Conservation (phyloP, 163 green algal genomes). For the Prototheca wickerhamii region DNA sequence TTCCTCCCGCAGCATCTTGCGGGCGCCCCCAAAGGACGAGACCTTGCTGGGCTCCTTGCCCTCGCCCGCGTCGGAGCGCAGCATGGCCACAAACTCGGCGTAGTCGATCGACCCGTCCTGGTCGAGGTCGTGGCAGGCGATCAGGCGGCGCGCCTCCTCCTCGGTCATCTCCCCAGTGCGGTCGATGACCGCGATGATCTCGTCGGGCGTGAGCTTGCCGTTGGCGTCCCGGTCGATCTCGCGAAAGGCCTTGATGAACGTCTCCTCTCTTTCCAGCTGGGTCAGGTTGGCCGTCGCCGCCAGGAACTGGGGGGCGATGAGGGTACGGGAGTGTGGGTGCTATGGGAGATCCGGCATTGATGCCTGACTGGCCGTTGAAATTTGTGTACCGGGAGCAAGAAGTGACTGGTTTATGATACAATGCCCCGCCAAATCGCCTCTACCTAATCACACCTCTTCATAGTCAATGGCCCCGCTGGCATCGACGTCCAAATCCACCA, state of each 20-base stretch:
- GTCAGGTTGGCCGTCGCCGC: conserved; percentile 75
- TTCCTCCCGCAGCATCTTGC: no score
- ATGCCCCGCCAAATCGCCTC: neutral
- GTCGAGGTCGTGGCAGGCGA: conserved; percentile 35
- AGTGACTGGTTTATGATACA: no score
- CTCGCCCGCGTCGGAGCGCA: neutral
- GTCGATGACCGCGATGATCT: conserved; percentile 13
- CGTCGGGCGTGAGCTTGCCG: conserved; percentile 17
- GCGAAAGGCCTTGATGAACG: conserved; percentile 21
- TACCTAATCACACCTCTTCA: conserved; percentile 45
- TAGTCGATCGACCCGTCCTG: conserved; percentile 45
- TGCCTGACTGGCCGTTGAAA: neutral
- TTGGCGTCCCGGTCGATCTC: conserved; percentile 20
- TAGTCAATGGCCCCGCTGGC: conserved; percentile 71
- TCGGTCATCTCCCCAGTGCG: conserved; percentile 8
- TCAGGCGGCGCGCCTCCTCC: conserved; percentile 25
- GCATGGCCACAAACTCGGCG: conserved; percentile 3
- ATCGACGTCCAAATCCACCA: conserved; percentile 1
- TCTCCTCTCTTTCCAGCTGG: conserved; percentile 69
- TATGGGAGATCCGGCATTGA: no score
- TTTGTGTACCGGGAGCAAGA: neutral
- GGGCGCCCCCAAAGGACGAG: no score
- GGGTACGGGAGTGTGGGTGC: no score
- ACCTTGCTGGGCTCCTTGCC: neutral
- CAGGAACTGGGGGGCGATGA: conserved; percentile 74